Base-by-base conservation (phyloP, 2,329 filamentous ascomycete genomes). In the Trichophyton simii region DNA sequence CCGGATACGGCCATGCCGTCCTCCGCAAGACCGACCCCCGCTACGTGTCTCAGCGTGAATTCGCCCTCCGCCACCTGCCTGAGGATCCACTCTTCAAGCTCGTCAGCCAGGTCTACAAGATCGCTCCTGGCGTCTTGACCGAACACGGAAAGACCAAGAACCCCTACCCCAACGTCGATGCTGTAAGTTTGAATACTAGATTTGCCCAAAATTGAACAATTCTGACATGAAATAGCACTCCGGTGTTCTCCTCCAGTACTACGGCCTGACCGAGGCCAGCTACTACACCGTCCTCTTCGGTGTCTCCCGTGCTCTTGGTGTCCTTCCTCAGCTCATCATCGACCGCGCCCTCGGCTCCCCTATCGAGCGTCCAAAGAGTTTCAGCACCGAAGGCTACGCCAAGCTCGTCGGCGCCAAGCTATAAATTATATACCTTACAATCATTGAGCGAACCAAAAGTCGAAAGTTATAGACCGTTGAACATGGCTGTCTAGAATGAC, bases 241-340 rank as follows among this genome's bases (percentile, higher is more conserved):
- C 36, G 94, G 94, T 83, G 94, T 99, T 68, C 89, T 99, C 68
- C 89, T 99, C 70, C 94, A 99, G 83, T 94, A 99, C 87, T 99
- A 99, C 81, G 94, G 94, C 73, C 83, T 99, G 76, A 97, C 89
- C 66, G 92, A 99, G 84, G 88, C 94, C 79, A 97, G 87, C 87
- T 99, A 95, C 87, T 99, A 99, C 89, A 99, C 94, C 66, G 94
- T 99, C 66, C 88, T 99, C 75, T 99, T 99, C 79, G 94, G 94
- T 85, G 94, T 99, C 52, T 96, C 91, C 70, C 89, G 94, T 76
- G 94, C 94, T 70, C 89, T 99, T 72, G 94, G 94, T 86, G 94
- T 99, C 69, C 88, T 99, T 73, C 94, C 94, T 72, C 94, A 99
- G 85, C 85, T 99, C 76, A 99, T 99, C 84, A 96, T 99, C 74